These are phyloP conservation scores for Pichia kluyveri DNA, from an alignment of 805 yeast genomes.

Conservation along the genomic window DNA sequence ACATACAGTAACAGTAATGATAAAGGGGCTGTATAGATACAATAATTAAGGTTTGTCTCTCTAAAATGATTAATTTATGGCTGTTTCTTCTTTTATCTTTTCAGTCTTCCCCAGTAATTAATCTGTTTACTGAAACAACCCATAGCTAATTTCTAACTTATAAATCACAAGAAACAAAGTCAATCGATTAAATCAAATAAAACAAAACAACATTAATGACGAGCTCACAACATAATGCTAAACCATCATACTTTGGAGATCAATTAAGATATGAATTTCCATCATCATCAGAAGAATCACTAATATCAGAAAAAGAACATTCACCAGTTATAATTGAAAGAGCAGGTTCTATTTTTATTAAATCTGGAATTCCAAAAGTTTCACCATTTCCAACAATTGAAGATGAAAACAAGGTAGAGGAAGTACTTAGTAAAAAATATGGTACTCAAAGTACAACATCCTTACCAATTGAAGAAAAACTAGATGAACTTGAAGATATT, in stretches of 20 bases:
- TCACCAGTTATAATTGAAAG: conserved; percentile 7
- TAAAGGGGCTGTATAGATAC: no score
- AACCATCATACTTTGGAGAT: conserved; percentile 11
- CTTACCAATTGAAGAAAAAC: not conserved
- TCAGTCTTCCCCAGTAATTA: no score
- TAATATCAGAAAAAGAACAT: not conserved
- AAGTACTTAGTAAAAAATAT: not conserved
- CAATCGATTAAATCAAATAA: not conserved
- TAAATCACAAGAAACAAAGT: no score
- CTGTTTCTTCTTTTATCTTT: no score
- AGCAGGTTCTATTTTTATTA: conserved; percentile 11
- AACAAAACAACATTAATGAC: not conserved
- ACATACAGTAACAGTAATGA: no score
- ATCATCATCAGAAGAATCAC: not conserved
- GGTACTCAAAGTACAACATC: not conserved
- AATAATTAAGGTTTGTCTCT: no score
- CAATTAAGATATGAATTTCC: conserved; percentile 8
- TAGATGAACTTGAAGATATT: not conserved
- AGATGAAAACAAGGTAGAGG: not conserved
- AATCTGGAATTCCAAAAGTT: conserved; percentile 10
- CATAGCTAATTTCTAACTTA: no score
- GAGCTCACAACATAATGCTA: not conserved
- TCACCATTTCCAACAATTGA: conserved; percentile 3
- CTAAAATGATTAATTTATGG: no score
- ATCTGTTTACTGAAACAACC: no score